A percentile compares a stretch with the other conserved stretches of the same genome.
Evolutionary conservation across 441 rosid species (phyloP).

Genomic region (Rhodomyrtus psidioides): DNA sequence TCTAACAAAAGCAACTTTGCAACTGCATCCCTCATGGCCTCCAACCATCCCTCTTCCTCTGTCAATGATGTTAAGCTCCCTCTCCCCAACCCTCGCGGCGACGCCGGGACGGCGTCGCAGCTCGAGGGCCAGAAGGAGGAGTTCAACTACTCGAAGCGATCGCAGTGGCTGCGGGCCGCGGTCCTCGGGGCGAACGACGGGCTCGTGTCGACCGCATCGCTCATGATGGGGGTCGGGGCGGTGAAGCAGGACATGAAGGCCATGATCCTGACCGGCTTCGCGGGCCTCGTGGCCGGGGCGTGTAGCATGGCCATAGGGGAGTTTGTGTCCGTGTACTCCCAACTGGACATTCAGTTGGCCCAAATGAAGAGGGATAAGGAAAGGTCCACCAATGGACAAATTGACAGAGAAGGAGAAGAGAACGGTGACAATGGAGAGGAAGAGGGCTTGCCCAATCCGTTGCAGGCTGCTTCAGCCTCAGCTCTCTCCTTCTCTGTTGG

Average conservation of each 20-base stretch:
- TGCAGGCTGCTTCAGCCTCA: conserved; percentile 75
- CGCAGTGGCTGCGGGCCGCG: conserved; percentile 92
- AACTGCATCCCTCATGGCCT: conserved; percentile 18
- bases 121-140: conserved; percentile 20
- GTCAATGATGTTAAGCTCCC: conserved; percentile 19
- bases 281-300: conserved; percentile 84
- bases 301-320: conserved; percentile 99
- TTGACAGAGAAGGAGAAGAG: background rate
- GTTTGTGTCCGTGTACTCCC: conserved; percentile 84
- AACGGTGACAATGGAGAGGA: conserved; percentile 10
- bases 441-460: conserved; percentile 56
- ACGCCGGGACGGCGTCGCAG: background rate
- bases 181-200: conserved; percentile 91
- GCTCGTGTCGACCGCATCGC: conserved; percentile 63
- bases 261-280: conserved; percentile 82
- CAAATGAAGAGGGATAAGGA: conserved; percentile 45
- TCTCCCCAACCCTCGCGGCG: conserved; percentile 19
- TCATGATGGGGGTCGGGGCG: conserved; percentile 90
- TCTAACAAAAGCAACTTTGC: background rate
- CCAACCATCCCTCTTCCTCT: conserved; percentile 17
- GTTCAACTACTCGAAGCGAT: conserved; percentile 71
- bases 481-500: conserved; percentile 71
- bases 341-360: conserved; percentile 64
- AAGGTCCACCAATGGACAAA: background rate
- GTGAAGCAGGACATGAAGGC: conserved; percentile 65